A percentile compares a stretch with the other conserved stretches of the same genome.
These are phyloP conservation scores for Aspergillus viridinutans DNA, from an alignment of 2,329 filamentous ascomycete species.

Conservation along the genomic window DNA sequence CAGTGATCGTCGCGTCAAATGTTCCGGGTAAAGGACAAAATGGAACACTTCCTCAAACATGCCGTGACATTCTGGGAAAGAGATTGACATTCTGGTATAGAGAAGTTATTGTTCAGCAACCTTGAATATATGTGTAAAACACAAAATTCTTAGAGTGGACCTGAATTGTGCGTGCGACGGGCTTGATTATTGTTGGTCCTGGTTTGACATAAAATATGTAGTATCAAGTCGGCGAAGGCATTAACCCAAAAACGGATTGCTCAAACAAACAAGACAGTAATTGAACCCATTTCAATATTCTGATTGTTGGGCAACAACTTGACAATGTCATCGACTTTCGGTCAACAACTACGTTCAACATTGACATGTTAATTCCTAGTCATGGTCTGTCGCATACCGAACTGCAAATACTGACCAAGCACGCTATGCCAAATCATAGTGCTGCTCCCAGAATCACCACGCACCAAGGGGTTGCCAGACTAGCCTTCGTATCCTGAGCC, in stretches of 20 bases:
- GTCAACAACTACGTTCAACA: no score
- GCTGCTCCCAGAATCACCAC: slow-evolving; percentile 15
- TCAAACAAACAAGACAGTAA: not conserved
- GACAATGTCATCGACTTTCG: no score
- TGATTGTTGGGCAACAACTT: no score
- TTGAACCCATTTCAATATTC: not conserved
- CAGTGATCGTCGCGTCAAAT: not conserved
- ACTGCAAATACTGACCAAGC: no score
- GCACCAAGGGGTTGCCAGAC: slow-evolving; percentile 16
- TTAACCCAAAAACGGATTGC: not conserved
- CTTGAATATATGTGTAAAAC: not conserved
- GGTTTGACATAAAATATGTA: not conserved
- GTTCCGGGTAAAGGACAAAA: not conserved
- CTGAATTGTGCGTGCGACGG: no score
- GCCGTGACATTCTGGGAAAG: not conserved
- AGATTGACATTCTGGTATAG: not conserved
- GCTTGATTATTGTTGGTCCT: no score
- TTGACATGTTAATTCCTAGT: no score
- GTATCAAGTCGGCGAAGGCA: no score
- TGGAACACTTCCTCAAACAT: not conserved
- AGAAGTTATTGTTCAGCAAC: not conserved
- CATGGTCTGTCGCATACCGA: no score
- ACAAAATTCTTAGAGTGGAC: not conserved
- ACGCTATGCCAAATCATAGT: no score
- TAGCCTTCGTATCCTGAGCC: slow-evolving; percentile 27